These are phyloP conservation scores for Ceratobasidium sp. DNA, from an alignment of 1,284 basidiomycete genomes.

Conservation along the genomic window DNA sequence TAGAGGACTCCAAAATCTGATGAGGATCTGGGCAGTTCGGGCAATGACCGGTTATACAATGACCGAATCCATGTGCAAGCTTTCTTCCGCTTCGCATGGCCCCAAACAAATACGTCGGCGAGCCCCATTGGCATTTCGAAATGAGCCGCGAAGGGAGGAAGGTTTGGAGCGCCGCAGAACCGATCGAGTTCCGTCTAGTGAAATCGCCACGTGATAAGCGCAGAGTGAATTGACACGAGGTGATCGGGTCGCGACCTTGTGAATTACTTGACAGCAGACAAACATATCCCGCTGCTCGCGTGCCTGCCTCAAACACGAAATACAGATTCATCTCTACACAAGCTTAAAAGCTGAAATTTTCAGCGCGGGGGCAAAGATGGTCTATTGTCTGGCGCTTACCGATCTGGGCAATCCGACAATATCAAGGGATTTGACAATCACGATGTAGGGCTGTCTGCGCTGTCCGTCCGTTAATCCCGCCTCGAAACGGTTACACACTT, in stretches of 20 bases:
- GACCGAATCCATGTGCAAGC: constrained; percentile 6
- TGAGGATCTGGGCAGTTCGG: constrained; percentile 18
- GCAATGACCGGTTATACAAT: constrained; percentile 18
- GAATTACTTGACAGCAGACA: constrained; percentile 16
- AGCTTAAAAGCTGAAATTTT: background rate
- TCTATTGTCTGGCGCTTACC: background rate
- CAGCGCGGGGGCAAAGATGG: background rate
- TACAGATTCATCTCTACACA: no score
- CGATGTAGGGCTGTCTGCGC: no score
- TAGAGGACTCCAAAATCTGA: constrained; percentile 20
- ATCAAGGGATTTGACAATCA: background rate
- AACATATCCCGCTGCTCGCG: constrained; percentile 35
- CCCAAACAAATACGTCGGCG: background rate
- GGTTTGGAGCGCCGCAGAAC: constrained; percentile 6
- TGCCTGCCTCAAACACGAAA: no score
- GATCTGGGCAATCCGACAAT: background rate
- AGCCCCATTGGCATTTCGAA: constrained; percentile 22
- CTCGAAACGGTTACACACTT: background rate
- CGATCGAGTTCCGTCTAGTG: constrained; percentile 10
- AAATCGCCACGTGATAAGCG: constrained; percentile 25
- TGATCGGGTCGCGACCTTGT: constrained; percentile 18
- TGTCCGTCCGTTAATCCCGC: constrained; percentile 12
- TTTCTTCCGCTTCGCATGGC: constrained; percentile 4
- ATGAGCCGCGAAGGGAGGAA: background rate
- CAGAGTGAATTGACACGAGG: constrained; percentile 17